These are phyloP conservation scores for Candida ficus DNA, from an alignment of 805 yeast genomes.

Conservation along the genomic window DNA sequence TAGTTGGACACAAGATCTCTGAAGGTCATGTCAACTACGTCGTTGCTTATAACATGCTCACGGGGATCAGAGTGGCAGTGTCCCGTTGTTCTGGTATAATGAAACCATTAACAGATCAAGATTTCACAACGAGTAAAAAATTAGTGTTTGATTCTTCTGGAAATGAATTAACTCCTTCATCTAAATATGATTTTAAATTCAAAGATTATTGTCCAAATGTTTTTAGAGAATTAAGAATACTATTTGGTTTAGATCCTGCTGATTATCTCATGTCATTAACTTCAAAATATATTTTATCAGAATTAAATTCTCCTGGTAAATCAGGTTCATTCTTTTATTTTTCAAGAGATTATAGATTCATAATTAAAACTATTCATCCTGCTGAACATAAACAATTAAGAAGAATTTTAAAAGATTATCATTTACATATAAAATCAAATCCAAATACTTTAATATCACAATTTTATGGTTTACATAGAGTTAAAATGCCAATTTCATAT, in stretches of 20 bases:
- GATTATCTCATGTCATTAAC: conserved; percentile 91
- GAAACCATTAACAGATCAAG: conserved; percentile 63
- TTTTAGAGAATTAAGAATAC: conserved; percentile 73
- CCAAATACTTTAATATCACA: conserved; percentile 92
- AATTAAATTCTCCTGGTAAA: conserved; percentile 93
- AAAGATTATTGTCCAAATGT: conserved; percentile 96
- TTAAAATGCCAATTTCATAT: conserved; percentile 68
- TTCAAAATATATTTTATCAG: conserved; percentile 86
- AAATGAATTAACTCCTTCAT: conserved; percentile 84
- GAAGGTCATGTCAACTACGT: conserved; percentile 94
- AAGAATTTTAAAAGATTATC: conserved; percentile 66
- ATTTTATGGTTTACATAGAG: conserved; percentile 91
- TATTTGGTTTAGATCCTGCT: conserved; percentile 90
- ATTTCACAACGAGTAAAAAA: conserved; percentile 70
- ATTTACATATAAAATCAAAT: conserved; percentile 71
- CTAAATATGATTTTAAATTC: conserved; percentile 92
- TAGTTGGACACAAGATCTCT: conserved; percentile 75
- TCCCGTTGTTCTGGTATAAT: conserved; percentile 85
- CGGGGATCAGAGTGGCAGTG: conserved; percentile 94
- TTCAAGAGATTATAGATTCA: conserved; percentile 88
- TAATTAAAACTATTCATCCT: conserved; percentile 93
- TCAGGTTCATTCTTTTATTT: conserved; percentile 95
- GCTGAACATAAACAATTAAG: conserved; percentile 85
- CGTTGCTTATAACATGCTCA: conserved; percentile 94
- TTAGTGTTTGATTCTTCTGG: conserved; percentile 85